These are phyloP conservation scores for Agarophyton chilense DNA, from an alignment of 23 red algal genomes.

Conservation along the genomic window DNA sequence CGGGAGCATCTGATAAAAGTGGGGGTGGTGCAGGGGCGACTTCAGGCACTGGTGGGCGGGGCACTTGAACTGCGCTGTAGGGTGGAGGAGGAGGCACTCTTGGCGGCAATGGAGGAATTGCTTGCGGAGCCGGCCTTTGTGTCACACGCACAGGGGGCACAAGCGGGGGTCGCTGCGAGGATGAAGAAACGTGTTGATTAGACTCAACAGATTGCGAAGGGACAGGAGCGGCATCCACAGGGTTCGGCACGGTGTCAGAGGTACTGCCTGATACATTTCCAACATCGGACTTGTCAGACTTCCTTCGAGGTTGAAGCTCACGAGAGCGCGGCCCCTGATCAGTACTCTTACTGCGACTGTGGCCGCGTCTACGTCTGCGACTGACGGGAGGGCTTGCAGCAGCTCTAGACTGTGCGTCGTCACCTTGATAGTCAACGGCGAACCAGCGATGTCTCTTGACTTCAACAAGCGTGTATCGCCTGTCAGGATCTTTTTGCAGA, in stretches of 20 bases:
- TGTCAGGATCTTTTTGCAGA: conserved; percentile 77
- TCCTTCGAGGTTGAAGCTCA: conserved; percentile 21
- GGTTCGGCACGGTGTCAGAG: not conserved
- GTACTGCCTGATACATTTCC: not conserved
- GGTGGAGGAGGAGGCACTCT: conserved; percentile 38
- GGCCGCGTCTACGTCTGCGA: conserved; percentile 30
- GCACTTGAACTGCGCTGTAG: conserved; percentile 3
- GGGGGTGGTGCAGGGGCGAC: conserved; percentile 14
- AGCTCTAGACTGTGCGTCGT: conserved; percentile 46
- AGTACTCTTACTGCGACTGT: conserved; percentile 50
- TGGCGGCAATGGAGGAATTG: conserved; percentile 29
- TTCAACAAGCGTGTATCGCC: conserved; percentile 59
- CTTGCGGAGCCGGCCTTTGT: not conserved
- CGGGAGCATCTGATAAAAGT: not conserved
- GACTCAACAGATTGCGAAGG: not conserved
- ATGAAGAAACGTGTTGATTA: not conserved
- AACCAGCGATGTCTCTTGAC: conserved; percentile 81
- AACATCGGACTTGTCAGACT: conserved; percentile 38
- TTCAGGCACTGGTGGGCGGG: not conserved
- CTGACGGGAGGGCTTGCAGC: conserved; percentile 48
- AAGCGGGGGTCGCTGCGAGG: conserved; percentile 42
- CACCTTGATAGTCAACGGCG: conserved; percentile 55
- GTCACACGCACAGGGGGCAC: conserved; percentile 24
- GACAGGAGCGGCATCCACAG: not conserved
- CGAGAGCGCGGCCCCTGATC: conserved; percentile 52